Percentiles rank a stretch among this genome's conserved stretches.
Conservation (phyloP, 225 moss, liverwort and hornwort genomes). For the Polytrichum formosum region DNA sequence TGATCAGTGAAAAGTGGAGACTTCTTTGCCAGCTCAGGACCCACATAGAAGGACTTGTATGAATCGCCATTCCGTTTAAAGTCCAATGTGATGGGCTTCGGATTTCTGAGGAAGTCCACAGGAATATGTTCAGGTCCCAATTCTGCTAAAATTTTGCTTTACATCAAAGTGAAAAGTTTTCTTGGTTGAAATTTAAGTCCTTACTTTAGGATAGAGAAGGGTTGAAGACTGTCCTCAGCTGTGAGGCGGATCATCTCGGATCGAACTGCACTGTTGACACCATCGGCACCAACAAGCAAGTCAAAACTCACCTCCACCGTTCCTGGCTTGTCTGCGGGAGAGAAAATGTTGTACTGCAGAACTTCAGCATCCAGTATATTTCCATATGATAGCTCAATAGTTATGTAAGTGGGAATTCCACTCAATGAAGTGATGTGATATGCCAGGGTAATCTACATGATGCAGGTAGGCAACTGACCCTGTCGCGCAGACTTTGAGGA, state of each 20-base stretch:
- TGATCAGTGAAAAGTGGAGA: constrained; percentile 30
- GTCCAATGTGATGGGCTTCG: constrained; percentile 31
- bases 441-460: too few species aligned
- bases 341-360: constrained; percentile 12
- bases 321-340: constrained; percentile 20
- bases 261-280: constrained; percentile 47
- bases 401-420: too few species aligned
- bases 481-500: constrained; percentile 15
- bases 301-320: constrained; percentile 45
- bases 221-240: constrained; percentile 12
- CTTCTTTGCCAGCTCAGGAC: constrained; percentile 30
- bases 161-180: too few species aligned
- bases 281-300: constrained; percentile 57
- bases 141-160: neutral
- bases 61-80: constrained; percentile 13
- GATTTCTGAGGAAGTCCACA: constrained; percentile 17
- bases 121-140: constrained; percentile 1
- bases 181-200: neutral
- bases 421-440: too few species aligned
- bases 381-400: neutral
- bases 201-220: constrained; percentile 20
- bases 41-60: constrained; percentile 44
- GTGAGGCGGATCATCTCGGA: constrained; percentile 38
- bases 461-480: neutral
- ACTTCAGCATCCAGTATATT: neutral